Percentiles rank a stretch among this genome's conserved stretches.
Conservation (phyloP, 176 grass and related monocot species). For the Phragmites australis region DNA sequence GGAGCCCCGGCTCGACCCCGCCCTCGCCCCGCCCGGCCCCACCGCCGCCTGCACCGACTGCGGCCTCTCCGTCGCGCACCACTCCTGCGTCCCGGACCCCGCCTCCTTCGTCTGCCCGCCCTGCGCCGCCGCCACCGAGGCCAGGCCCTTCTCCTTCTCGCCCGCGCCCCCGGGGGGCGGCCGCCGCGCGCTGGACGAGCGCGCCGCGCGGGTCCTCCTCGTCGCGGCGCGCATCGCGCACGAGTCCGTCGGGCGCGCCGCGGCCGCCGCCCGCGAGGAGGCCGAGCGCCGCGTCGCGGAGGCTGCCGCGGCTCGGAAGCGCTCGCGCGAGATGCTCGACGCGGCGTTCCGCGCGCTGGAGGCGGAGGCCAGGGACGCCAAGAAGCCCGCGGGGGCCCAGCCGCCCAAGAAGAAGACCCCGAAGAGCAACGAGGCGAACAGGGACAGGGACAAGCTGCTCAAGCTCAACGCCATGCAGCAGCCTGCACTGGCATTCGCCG, state of each 20-base stretch:
- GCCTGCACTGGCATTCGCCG: slow-evolving; percentile 43
- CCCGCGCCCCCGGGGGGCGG: not conserved
- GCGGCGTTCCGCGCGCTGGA: slow-evolving; percentile 41
- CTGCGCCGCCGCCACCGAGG: slow-evolving; percentile 45
- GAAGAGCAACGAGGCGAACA: slow-evolving; percentile 35
- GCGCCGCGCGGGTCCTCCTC: slow-evolving; percentile 61
- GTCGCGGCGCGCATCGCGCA: slow-evolving; percentile 63
- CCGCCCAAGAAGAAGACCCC: slow-evolving; percentile 49
- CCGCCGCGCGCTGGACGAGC: slow-evolving; percentile 19
- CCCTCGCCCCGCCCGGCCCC: slow-evolving; percentile 32
- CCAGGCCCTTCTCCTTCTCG: slow-evolving; percentile 39
- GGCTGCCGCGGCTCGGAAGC: slow-evolving; percentile 60
- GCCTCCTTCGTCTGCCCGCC: slow-evolving; percentile 52
- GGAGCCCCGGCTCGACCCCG: not conserved
- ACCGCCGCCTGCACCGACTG: slow-evolving; percentile 63
- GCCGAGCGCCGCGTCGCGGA: slow-evolving; percentile 64
- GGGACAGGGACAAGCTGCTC: slow-evolving; percentile 52
- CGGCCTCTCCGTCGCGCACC: slow-evolving; percentile 58
- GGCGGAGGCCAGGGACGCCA: slow-evolving; percentile 48
- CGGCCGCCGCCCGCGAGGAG: slow-evolving; percentile 45
- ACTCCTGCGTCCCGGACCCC: slow-evolving; percentile 45
- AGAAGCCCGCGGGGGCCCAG: not conserved
- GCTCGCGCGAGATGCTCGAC: slow-evolving; percentile 70
- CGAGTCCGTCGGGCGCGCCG: slow-evolving; percentile 58
- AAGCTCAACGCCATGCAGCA: slow-evolving; percentile 48